Evolutionary conservation across 1,139 yeast species (phyloP), one percentile per base, ranked within the genome.

Genomic region (Pichia sp.): DNA sequence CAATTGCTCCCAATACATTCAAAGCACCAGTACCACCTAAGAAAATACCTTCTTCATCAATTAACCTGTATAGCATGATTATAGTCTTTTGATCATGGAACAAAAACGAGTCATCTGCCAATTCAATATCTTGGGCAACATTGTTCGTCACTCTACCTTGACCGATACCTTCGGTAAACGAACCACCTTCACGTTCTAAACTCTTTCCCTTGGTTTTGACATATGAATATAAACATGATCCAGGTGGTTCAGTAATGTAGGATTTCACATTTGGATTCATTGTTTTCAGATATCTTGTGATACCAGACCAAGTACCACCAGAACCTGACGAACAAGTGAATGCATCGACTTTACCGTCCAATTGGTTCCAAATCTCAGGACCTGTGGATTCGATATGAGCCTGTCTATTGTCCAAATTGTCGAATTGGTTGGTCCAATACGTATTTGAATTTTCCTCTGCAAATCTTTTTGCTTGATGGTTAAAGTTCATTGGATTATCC

Each of bases 111-210:
- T 85, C 95, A 56, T 87, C 84, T 41, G 85, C 73, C 27, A 75
- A 58, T 23, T 73, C 81, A 33, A 87, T 65, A 52, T 86, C 95
- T 36, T 80, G 85, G 37, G 71, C 70, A 64, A 88, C 73, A 62
- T 88, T 88, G 51, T 77, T 84, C 7, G 97, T 88, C 55, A 88
- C 83, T 56, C 97, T 75, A 41, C 95, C 96, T 65, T 88, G 97
- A 35, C 97, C 97, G 65, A 88, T 86, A 37, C 97, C 97, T 66
- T 88, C 97, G 23, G 96, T 88, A 64, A 90, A 87, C 1, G 95
- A 84, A 3, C 85, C 75, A 29, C 96, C 96, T 3, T 77, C 77
- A 55, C 88, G 73, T 36, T 75, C 62, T 29, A 59, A 44, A 36
- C 59, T 54, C 46, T 60, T 49, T 38, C 60, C 61, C 10, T 55